phyloP scores from a whole-genome alignment of 164 flowering plant species.

The Dillenia suffruticosa region DNA sequence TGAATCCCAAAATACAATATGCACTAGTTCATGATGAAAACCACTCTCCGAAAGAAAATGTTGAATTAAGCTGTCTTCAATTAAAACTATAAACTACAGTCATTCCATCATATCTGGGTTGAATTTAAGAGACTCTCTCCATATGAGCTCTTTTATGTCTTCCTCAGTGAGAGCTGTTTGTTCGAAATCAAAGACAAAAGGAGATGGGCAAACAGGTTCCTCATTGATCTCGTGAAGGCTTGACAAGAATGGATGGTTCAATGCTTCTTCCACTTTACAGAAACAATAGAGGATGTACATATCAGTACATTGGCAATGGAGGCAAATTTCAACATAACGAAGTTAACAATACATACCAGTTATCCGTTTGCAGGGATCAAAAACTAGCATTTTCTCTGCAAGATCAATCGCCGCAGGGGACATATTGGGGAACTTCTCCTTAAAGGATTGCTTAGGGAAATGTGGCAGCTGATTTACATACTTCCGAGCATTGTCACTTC shows the following conservation, averaged over 20 bases:
- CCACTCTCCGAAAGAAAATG: too few species aligned
- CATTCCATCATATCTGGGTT: constrained; percentile 36
- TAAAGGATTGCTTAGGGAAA: constrained; percentile 51
- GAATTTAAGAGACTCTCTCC: constrained; percentile 64
- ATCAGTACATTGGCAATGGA: background rate
- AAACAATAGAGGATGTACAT: background rate
- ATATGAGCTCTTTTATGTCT: constrained; percentile 81
- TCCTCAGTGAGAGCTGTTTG: constrained; percentile 63
- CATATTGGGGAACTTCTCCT: constrained; percentile 49
- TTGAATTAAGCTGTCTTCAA: background rate
- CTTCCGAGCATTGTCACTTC: constrained; percentile 60
- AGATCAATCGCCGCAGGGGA: constrained; percentile 78
- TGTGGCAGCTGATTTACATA: constrained; percentile 58
- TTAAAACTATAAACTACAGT: background rate
- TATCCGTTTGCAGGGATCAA: constrained; percentile 89
- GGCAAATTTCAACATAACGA: background rate
- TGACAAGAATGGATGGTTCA: constrained; percentile 68
- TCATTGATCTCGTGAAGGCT: constrained; percentile 91
- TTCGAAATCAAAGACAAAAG: constrained; percentile 79
- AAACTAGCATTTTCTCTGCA: constrained; percentile 85
- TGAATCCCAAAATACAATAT: too few species aligned
- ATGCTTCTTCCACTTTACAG: constrained; percentile 74
- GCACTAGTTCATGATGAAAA: too few species aligned
- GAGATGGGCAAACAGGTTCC: constrained; percentile 73
- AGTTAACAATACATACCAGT: constrained; percentile 43